These are phyloP conservation scores for Orbilia quercus DNA, from an alignment of 2,329 filamentous ascomycete genomes.

Conservation along the genomic window DNA sequence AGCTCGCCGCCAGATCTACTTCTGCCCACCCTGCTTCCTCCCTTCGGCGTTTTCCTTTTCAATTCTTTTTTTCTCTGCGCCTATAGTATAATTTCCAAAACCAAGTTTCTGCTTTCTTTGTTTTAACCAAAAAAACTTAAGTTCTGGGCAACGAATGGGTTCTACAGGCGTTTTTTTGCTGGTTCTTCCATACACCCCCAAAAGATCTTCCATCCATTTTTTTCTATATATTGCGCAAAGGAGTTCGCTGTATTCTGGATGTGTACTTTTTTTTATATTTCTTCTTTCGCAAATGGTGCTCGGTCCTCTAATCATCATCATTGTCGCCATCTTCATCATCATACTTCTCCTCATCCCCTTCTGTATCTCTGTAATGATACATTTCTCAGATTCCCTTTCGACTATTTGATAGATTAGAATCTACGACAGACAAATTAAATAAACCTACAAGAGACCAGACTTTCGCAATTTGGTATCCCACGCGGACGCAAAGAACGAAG, in stretches of 20 bases:
- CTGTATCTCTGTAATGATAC: background rate
- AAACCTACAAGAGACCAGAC: background rate
- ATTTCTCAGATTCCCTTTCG: slow-evolving; percentile 1
- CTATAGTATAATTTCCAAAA: slow-evolving; percentile 49
- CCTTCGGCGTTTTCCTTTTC: slow-evolving; percentile 22
- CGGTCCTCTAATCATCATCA: no score
- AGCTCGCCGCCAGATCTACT: background rate
- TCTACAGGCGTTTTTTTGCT: slow-evolving; percentile 50
- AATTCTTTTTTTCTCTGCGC: slow-evolving; percentile 14
- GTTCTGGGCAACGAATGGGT: slow-evolving; percentile 24
- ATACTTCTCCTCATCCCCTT: background rate
- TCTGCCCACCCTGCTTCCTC: slow-evolving; percentile 1
- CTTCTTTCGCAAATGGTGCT: slow-evolving; percentile 1
- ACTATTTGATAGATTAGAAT: background rate
- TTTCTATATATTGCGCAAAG: slow-evolving; percentile 5
- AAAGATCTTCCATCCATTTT: slow-evolving; percentile 10
- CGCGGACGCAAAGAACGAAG: slow-evolving; percentile 3
- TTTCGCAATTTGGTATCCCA: slow-evolving; percentile 11
- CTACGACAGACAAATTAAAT: background rate
- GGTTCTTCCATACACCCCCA: slow-evolving; percentile 4
- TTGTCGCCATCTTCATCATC: no score
- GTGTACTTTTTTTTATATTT: background rate
- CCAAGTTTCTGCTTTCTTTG: slow-evolving; percentile 35
- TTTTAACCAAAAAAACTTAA: slow-evolving; percentile 29
- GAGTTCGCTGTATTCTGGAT: slow-evolving; percentile 1